Conservation (phyloP, 2,329 filamentous ascomycete species). For the Verticillium longisporum region DNA sequence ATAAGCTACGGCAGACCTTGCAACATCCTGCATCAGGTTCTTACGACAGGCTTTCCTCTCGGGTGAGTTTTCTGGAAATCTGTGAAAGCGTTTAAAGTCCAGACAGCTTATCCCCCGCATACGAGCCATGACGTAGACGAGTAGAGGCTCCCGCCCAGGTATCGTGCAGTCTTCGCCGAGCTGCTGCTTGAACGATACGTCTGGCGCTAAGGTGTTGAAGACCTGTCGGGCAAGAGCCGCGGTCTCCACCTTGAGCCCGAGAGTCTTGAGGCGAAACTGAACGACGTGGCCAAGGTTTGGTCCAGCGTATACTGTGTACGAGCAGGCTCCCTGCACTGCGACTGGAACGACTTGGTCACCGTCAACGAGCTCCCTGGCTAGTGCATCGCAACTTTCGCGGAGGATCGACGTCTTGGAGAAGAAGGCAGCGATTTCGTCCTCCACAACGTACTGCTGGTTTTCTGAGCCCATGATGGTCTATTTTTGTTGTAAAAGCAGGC, state of each 20-base stretch:
- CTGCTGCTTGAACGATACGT: conserved; percentile 19
- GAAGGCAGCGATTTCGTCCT: conserved; percentile 17
- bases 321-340: conserved; percentile 27
- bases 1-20: conserved; percentile 10
- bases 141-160: too few species aligned
- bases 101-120: conserved; percentile 25
- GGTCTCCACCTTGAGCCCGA: conserved; percentile 23
- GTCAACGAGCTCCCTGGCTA: conserved; percentile 20
- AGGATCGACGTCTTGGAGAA: conserved; percentile 18
- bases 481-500: too few species aligned
- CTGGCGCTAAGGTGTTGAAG: conserved; percentile 21
- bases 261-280: conserved; percentile 29
- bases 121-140: conserved; percentile 27
- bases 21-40: conserved; percentile 26
- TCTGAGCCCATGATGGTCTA: background rate
- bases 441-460: conserved; percentile 14
- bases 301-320: conserved; percentile 32
- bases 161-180: conserved; percentile 6
- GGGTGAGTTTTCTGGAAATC: conserved; percentile 23
- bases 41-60: conserved; percentile 23
- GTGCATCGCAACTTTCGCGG: conserved; percentile 11
- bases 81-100: conserved; percentile 27
- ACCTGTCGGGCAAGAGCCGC: conserved; percentile 19
- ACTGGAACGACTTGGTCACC: conserved; percentile 21
- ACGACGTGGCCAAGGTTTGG: conserved; percentile 22